Conservation (phyloP, 805 yeast species). For the Yarrowia sp. region DNA sequence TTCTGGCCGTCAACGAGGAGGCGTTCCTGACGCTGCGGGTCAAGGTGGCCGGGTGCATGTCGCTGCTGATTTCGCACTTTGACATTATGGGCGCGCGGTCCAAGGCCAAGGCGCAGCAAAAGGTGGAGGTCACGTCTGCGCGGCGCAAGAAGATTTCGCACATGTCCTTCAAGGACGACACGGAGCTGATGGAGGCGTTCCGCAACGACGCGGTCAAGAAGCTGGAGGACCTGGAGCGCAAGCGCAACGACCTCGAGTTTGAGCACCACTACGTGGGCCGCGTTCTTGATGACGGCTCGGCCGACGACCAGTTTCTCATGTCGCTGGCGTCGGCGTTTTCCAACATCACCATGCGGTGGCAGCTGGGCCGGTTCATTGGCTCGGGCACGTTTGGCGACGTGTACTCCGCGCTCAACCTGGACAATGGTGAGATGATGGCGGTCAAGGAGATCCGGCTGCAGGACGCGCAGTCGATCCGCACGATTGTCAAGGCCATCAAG, state of each 20-base stretch:
- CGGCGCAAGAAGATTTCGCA: slow-evolving; percentile 39
- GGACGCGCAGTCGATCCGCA: slow-evolving; percentile 78
- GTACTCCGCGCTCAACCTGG: slow-evolving; percentile 85
- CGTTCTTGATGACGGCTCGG: slow-evolving; percentile 82
- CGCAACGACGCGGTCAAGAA: slow-evolving; percentile 67
- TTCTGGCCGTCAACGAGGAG: slow-evolving; percentile 71
- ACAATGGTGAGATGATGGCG: slow-evolving; percentile 94
- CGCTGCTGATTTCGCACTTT: slow-evolving; percentile 88
- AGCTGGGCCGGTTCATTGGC: slow-evolving; percentile 88
- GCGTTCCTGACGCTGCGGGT: slow-evolving; percentile 69
- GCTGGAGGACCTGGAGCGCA: slow-evolving; percentile 60
- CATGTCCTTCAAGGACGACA: slow-evolving; percentile 53
- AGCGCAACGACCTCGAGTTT: slow-evolving; percentile 41
- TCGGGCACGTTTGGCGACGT: slow-evolving; percentile 96
- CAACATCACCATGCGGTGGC: slow-evolving; percentile 93
- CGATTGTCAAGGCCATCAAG: slow-evolving; percentile 81
- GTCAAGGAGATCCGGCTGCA: slow-evolving; percentile 93
- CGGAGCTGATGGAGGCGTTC: slow-evolving; percentile 53
- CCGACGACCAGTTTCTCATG: slow-evolving; percentile 82
- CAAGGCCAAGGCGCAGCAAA: slow-evolving; percentile 51
- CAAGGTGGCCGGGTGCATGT: slow-evolving; percentile 92
- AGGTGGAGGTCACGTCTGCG: slow-evolving; percentile 41
- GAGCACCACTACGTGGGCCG: slow-evolving; percentile 68
- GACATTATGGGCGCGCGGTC: slow-evolving; percentile 98
- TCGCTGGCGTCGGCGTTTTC: slow-evolving; percentile 86